Base-by-base conservation (phyloP, 768 basidiomycete species). In the Auricularia heimuer region DNA sequence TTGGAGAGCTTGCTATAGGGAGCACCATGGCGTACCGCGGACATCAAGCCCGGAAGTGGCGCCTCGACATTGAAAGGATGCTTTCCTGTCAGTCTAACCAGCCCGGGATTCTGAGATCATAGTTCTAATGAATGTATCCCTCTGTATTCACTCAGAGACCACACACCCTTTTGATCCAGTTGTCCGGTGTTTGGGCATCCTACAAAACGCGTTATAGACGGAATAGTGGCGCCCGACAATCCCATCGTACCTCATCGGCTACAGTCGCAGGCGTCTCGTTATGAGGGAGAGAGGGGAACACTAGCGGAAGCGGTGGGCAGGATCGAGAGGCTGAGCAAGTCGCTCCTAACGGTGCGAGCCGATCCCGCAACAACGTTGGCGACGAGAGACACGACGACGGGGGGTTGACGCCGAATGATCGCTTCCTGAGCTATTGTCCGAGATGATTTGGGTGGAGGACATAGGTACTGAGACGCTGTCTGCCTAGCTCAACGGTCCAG, bases 1-100 rank as follows among this genome's bases (percentile, higher is more conserved):
- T 39, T 21, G 11, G 7, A 37, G 0, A 36, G 35, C 12, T 7
- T 39, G 44, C 18, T 42, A 42, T 42, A 42, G 7, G 39, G 29
- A 29, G 21, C 2, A 11, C 10, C 44, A 29, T 33, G 10, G 45
- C 76, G 67, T 62, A 78, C 78, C 1, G 74, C 72, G 3, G 73
- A 65, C 67, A 80, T 82, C 3, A 85, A 73, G 29, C 73, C 73
- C n/a, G 73, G 72, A 16, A 86, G 73, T 21, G 70, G 75, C 0
- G 83, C 76, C 70, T 87, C 86, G 36, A 72, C 68, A 71, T 87
- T 87, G 77, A 86, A 85, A 0, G 86, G 86, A 70, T 86, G 86
- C 67, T 81, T 80, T 33, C 83, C 83, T 3, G 85, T 86, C 62
- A 85, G 68, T 2, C 82, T 78, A 29, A 85, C 73, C 54, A 84